Conservation (phyloP, 1,139 yeast species). For the Citeromyces siamensis region DNA sequence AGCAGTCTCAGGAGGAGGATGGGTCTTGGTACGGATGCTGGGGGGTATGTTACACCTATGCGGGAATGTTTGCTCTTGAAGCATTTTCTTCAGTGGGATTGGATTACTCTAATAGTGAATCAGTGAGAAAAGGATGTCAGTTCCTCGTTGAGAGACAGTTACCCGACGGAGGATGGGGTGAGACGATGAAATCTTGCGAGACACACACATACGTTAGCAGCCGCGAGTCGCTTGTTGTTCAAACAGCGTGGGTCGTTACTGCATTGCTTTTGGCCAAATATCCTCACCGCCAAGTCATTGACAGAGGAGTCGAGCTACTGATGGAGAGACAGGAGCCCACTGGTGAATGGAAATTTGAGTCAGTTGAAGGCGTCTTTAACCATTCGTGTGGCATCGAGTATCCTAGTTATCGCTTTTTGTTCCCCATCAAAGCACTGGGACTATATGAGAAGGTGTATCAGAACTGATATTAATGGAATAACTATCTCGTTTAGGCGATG, state of each 20-base stretch:
- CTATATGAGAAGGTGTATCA: constrained; percentile 29
- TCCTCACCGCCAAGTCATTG: constrained; percentile 55
- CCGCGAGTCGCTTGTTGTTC: constrained; percentile 62
- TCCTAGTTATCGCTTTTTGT: constrained; percentile 83
- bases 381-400: constrained; percentile 91
- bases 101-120: constrained; percentile 44
- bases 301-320: constrained; percentile 49
- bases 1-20: constrained; percentile 52
- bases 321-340: constrained; percentile 55
- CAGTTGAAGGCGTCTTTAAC: constrained; percentile 91
- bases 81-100: constrained; percentile 68
- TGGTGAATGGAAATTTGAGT: constrained; percentile 85
- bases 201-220: constrained; percentile 62
- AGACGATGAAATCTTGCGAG: constrained; percentile 75
- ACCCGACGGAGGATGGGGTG: constrained; percentile 97
- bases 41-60: constrained; percentile 96
- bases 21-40: constrained; percentile 99
- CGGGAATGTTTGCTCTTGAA: constrained; percentile 96
- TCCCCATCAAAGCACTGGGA: constrained; percentile 90
- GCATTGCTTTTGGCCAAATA: constrained; percentile 73
- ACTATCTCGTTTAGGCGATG: too few species aligned
- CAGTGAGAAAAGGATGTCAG: constrained; percentile 71
- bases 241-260: constrained; percentile 88
- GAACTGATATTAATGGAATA: not conserved
- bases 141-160: constrained; percentile 67